Evolutionary conservation across 331 rosid species (phyloP).

Genomic region (Pyracantha coccinea): DNA sequence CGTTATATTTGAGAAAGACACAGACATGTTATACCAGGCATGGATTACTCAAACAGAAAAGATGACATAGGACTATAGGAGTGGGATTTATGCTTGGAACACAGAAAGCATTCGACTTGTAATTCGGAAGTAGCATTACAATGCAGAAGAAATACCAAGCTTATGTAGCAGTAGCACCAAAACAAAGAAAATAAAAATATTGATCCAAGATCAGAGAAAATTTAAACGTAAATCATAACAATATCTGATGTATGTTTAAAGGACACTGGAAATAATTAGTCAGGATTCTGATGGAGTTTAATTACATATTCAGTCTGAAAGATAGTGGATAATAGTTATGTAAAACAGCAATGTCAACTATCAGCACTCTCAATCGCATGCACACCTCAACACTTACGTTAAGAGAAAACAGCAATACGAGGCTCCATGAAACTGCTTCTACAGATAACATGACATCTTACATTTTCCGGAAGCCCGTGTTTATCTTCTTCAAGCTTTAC

Average conservation of each 20-base stretch:
- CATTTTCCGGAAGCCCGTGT: slow-evolving; percentile 57
- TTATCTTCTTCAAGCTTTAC: slow-evolving; percentile 62
- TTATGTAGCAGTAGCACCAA: background rate
- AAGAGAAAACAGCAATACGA: background rate
- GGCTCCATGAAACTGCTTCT: background rate
- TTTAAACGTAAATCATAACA: background rate
- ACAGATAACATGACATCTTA: slow-evolving; percentile 9
- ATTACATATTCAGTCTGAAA: background rate
- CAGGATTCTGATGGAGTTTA: background rate
- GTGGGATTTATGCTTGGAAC: background rate
- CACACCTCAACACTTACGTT: background rate
- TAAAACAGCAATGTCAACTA: background rate
- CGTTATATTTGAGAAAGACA: background rate
- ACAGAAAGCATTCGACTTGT: background rate
- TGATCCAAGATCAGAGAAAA: background rate
- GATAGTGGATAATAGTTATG: background rate
- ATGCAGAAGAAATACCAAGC: slow-evolving; percentile 3
- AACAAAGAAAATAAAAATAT: background rate
- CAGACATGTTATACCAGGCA: background rate
- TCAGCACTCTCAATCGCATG: background rate
- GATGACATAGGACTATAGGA: background rate
- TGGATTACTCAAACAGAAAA: background rate
- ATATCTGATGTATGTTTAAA: background rate
- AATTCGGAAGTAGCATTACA: background rate
- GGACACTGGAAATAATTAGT: background rate